These are phyloP conservation scores for Diplodia sapinea DNA, from an alignment of 2,329 filamentous ascomycete genomes.

Conservation along the genomic window DNA sequence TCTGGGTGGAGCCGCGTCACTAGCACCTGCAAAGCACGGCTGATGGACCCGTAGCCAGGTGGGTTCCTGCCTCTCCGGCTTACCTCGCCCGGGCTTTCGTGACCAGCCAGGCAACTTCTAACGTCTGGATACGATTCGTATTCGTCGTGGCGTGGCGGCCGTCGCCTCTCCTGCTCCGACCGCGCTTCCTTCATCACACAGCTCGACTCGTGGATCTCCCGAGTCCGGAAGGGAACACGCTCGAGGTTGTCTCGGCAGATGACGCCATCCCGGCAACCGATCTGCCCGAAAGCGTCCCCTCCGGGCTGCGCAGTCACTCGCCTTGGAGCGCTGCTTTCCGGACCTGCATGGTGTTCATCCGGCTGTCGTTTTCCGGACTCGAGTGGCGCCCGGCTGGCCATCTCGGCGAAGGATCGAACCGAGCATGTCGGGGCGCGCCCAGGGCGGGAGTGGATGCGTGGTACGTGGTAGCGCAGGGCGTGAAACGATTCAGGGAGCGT, in stretches of 20 bases:
- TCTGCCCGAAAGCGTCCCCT: constrained; percentile 7
- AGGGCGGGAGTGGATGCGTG: constrained; percentile 5
- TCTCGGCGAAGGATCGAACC: constrained; percentile 26
- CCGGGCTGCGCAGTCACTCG: not conserved
- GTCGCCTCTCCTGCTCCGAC: not conserved
- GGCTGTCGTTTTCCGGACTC: constrained; percentile 13
- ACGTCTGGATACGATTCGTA: constrained; percentile 22
- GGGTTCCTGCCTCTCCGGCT: not conserved
- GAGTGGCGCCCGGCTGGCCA: constrained; percentile 4
- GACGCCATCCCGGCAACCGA: constrained; percentile 28
- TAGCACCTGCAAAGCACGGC: constrained; percentile 6
- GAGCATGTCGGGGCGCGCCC: constrained; percentile 6
- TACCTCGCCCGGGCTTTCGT: not conserved
- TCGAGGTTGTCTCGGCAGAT: constrained; percentile 21
- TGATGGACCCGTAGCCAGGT: constrained; percentile 15
- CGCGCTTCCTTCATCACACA: not conserved
- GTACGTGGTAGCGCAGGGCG: not conserved
- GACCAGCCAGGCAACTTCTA: constrained; percentile 10
- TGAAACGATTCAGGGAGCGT: constrained; percentile 19
- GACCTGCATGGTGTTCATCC: constrained; percentile 7
- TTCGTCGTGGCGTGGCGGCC: not conserved
- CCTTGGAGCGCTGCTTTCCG: constrained; percentile 9
- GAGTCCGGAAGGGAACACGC: not conserved
- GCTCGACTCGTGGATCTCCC: constrained; percentile 24
- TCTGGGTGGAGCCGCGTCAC: constrained; percentile 16